These are phyloP conservation scores for Pythium insidiosum DNA, from an alignment of 352 stramenopile species.

Conservation along the genomic window DNA sequence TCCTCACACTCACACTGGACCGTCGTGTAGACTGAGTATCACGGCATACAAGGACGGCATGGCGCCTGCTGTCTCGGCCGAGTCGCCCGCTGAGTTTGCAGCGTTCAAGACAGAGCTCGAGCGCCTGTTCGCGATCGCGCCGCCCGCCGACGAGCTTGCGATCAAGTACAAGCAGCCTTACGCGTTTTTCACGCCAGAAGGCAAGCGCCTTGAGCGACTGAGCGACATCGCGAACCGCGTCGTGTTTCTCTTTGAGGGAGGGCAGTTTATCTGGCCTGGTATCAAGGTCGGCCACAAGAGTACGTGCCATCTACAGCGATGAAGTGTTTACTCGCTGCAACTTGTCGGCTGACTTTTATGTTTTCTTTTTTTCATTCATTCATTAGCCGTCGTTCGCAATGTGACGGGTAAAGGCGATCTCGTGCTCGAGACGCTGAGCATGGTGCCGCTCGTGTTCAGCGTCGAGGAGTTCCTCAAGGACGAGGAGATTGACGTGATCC, in stretches of 20 bases:
- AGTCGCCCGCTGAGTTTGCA: conserved; percentile 27
- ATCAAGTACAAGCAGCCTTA: conserved; percentile 61
- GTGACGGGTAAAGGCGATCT: conserved; percentile 20
- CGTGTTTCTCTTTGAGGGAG: conserved; percentile 70
- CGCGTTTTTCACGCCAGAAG: conserved; percentile 52
- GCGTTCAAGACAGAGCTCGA: conserved; percentile 29
- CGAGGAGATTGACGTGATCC: conserved; percentile 67
- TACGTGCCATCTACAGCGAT: too few relatives aligned
- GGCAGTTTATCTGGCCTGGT: conserved; percentile 69
- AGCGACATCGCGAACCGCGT: conserved; percentile 31
- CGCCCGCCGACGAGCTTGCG: conserved; percentile 16
- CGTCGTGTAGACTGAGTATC: conserved; percentile 39
- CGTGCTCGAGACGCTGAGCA: conserved; percentile 23
- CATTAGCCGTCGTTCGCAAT: conserved; percentile 10
- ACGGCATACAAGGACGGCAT: conserved; percentile 60
- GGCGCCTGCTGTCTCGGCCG: conserved; percentile 10
- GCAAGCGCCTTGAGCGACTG: conserved; percentile 36
- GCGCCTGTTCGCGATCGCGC: conserved; percentile 26
- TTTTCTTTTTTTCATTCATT: too few relatives aligned
- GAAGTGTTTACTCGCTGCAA: too few relatives aligned
- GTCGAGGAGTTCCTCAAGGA: conserved; percentile 70
- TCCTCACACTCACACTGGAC: too few relatives aligned
- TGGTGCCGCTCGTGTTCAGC: conserved; percentile 24
- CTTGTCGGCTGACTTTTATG: too few relatives aligned
- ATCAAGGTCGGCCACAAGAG: conserved; percentile 60